Evolutionary conservation across 2,329 filamentous ascomycete species (phyloP).

Genomic region (Verticillium albo-atrum): DNA sequence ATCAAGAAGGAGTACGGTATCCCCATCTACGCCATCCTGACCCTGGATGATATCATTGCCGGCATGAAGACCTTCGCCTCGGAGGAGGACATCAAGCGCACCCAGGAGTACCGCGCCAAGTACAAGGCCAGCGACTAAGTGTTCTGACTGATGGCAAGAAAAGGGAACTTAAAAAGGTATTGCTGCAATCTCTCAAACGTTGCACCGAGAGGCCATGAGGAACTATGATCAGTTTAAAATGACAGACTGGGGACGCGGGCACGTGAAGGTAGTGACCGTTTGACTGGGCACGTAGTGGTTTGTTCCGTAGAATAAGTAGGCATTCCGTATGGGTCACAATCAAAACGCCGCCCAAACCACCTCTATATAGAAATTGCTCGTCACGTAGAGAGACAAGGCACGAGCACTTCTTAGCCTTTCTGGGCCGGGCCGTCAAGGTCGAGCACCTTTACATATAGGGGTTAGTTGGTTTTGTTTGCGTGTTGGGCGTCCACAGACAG

Average conservation of each 20-base stretch:
- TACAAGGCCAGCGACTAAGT: conserved; percentile 56
- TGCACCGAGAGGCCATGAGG: neutral
- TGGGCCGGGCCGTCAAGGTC: conserved; percentile 16
- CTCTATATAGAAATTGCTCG: neutral
- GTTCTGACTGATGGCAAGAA: neutral
- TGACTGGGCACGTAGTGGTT: no score
- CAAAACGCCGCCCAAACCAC: neutral
- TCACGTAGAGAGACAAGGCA: neutral
- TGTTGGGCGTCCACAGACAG: neutral
- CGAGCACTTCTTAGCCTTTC: conserved; percentile 1
- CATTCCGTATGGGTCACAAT: neutral
- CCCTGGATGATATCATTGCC: conserved; percentile 75
- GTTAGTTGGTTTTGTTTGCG: conserved; percentile 4
- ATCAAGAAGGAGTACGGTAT: conserved; percentile 79
- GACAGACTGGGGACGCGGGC: no score
- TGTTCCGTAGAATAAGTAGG: neutral
- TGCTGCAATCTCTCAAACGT: neutral
- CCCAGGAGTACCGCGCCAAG: conserved; percentile 68
- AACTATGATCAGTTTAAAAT: no score
- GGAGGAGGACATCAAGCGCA: conserved; percentile 57
- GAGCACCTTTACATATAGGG: conserved; percentile 13
- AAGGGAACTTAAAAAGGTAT: neutral
- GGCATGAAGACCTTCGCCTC: conserved; percentile 60
- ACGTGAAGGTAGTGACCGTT: neutral
- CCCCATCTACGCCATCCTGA: conserved; percentile 79